These are phyloP conservation scores for Radiomyces spectabilis DNA, from an alignment of 192 early-diverging fungal genomes.

Conservation along the genomic window DNA sequence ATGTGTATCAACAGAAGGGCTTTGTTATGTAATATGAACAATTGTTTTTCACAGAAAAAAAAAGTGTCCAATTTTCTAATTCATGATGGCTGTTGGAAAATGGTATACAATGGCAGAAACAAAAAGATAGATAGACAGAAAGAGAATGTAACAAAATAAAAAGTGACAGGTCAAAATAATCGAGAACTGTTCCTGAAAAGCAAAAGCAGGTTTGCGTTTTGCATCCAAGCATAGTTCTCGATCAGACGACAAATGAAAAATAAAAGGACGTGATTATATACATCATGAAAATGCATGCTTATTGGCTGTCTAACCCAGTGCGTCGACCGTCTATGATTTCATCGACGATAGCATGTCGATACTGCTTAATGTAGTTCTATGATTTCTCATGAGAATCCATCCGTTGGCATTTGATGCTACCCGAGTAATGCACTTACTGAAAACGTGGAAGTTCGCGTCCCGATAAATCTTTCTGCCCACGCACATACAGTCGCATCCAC, in stretches of 20 bases:
- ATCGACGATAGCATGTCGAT: slow-evolving; percentile 8
- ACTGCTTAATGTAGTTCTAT: slow-evolving; percentile 13
- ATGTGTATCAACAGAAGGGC: background rate
- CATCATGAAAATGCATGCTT: background rate
- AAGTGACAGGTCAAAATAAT: background rate
- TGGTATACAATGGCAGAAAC: background rate
- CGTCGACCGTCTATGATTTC: background rate
- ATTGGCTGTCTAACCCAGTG: background rate
- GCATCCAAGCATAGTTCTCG: too few relatives aligned
- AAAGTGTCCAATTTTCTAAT: background rate
- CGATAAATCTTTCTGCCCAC: slow-evolving; percentile 8
- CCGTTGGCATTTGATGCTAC: background rate
- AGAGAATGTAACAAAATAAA: background rate
- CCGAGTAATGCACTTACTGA: background rate
- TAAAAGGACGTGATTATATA: background rate
- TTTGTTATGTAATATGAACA: background rate
- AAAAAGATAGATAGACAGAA: background rate
- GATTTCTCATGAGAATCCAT: background rate
- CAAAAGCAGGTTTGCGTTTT: too few relatives aligned
- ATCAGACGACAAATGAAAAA: background rate
- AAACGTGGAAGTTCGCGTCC: slow-evolving; percentile 6
- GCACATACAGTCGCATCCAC: slow-evolving; percentile 12
- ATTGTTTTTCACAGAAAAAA: background rate
- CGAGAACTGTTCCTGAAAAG: too few relatives aligned
- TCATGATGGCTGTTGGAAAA: too few relatives aligned